Evolutionary conservation across 1,139 yeast species (phyloP).

Genomic region (Hyphopichia buzzinii): DNA sequence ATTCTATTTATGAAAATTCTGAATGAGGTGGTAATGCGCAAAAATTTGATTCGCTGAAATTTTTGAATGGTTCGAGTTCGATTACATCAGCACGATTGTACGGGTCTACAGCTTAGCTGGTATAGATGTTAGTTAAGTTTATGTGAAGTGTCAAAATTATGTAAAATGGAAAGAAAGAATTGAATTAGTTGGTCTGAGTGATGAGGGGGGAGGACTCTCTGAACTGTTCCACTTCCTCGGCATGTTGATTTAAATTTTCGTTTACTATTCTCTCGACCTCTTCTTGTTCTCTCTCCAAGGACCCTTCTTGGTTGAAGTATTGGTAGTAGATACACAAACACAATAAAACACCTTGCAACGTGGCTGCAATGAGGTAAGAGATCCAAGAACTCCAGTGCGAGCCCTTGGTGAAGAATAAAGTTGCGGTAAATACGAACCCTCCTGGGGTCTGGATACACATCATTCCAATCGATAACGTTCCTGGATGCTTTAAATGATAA

Average conservation of each 20-base stretch:
- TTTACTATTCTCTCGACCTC: conserved; percentile 34
- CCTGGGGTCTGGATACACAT: conserved; percentile 91
- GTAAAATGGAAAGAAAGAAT: too few species aligned
- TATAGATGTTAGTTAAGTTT: too few species aligned
- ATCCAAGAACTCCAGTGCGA: conserved; percentile 89
- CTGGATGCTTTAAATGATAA: conserved; percentile 67
- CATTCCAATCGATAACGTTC: conserved; percentile 77
- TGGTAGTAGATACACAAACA: conserved; percentile 39
- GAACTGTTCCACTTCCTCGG: neutral
- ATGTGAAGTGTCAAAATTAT: too few species aligned
- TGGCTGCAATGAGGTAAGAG: conserved; percentile 73
- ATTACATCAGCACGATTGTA: too few species aligned
- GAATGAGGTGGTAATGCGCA: too few species aligned
- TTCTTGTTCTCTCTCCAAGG: conserved; percentile 29
- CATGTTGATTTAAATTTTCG: conserved; percentile 16
- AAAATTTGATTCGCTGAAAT: too few species aligned
- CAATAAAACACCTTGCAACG: conserved; percentile 52
- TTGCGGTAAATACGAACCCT: conserved; percentile 73
- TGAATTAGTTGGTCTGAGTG: too few species aligned
- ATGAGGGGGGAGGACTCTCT: neutral
- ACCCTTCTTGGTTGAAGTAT: conserved; percentile 29
- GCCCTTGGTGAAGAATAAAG: conserved; percentile 68
- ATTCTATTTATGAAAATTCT: too few species aligned
- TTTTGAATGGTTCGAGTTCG: too few species aligned
- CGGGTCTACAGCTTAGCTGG: too few species aligned